A percentile compares a stretch with the other conserved stretches of the same genome.
phyloP scores from a whole-genome alignment of 2,329 filamentous ascomycete species.

The Botrytis fragariae region DNA sequence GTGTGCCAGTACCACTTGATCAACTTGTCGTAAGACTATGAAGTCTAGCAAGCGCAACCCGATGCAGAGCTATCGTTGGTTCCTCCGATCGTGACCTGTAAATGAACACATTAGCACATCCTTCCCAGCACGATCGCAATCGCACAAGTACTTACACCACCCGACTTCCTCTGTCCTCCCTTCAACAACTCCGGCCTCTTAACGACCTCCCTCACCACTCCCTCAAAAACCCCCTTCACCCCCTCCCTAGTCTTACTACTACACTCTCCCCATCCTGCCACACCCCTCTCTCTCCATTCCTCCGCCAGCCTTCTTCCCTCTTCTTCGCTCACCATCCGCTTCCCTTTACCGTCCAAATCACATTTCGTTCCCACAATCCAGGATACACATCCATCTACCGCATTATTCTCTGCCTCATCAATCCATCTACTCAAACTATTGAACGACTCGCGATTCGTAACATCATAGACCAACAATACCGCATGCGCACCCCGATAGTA shows the following conservation, averaged over 20 bases:
- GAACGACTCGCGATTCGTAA: slow-evolving; percentile 62
- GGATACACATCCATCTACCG: slow-evolving; percentile 48
- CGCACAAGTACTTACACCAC: slow-evolving; percentile 21
- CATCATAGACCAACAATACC: slow-evolving; percentile 92
- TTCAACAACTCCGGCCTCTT: slow-evolving; percentile 45
- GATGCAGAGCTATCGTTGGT: neutral
- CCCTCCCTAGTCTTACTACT: slow-evolving; percentile 54
- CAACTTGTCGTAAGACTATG: neutral
- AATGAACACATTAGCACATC: slow-evolving; percentile 27
- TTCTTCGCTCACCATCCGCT: slow-evolving; percentile 46
- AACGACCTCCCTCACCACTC: slow-evolving; percentile 51
- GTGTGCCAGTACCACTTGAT: neutral
- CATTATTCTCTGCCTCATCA: slow-evolving; percentile 51
- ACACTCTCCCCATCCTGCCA: slow-evolving; percentile 51
- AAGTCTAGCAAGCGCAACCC: slow-evolving; percentile 19
- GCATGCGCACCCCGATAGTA: slow-evolving; percentile 96
- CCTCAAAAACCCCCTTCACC: slow-evolving; percentile 50
- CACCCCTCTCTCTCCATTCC: slow-evolving; percentile 39
- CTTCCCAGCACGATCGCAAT: neutral
- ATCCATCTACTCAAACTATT: slow-evolving; percentile 54
- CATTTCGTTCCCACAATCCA: slow-evolving; percentile 54
- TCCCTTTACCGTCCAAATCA: slow-evolving; percentile 43
- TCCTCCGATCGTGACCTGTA: slow-evolving; percentile 18
- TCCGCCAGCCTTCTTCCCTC: slow-evolving; percentile 49
- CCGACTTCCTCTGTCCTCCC: slow-evolving; percentile 32